Conservation (phyloP, 495 filamentous ascomycete species). For the Lasiosphaeria hispida region DNA sequence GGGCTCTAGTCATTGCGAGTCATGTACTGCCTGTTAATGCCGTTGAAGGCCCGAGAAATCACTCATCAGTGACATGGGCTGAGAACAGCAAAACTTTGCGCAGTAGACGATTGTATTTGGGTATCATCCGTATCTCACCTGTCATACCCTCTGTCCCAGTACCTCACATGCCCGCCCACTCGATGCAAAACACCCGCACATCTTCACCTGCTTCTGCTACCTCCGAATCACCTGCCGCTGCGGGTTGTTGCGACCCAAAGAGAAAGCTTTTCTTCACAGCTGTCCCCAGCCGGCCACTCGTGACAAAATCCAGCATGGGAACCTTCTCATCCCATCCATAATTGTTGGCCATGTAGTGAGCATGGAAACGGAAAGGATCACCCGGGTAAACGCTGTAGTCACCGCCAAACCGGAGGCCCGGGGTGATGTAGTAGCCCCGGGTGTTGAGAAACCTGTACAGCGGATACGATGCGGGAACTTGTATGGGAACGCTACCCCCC, state of each 20-base stretch:
- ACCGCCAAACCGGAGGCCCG: constrained; percentile 91
- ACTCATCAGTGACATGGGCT: no score
- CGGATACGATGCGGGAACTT: constrained; percentile 46
- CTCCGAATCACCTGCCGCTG: neutral
- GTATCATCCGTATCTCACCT: constrained; percentile 1
- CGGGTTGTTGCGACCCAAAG: constrained; percentile 60
- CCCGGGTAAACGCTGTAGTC: constrained; percentile 93
- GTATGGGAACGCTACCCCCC: constrained; percentile 20
- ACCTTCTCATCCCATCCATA: constrained; percentile 85
- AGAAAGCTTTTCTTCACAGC: constrained; percentile 95
- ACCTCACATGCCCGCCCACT: constrained; percentile 37
- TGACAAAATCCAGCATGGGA: constrained; percentile 76
- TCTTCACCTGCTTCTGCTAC: neutral
- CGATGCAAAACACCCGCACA: constrained; percentile 34
- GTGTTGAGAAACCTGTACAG: constrained; percentile 77
- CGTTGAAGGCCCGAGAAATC: no score
- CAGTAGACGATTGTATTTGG: neutral
- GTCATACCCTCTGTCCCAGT: neutral
- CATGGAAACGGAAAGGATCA: constrained; percentile 90
- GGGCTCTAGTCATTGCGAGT: no score
- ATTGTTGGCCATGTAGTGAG: constrained; percentile 79
- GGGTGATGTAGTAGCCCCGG: constrained; percentile 79
- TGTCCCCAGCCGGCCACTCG: constrained; percentile 82
- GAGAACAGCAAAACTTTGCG: no score
- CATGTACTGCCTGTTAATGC: no score